Percentiles rank a stretch among this genome's conserved stretches.
Evolutionary conservation across 2,329 filamentous ascomycete genomes (phyloP).

Genomic region (Beauveria australis): DNA sequence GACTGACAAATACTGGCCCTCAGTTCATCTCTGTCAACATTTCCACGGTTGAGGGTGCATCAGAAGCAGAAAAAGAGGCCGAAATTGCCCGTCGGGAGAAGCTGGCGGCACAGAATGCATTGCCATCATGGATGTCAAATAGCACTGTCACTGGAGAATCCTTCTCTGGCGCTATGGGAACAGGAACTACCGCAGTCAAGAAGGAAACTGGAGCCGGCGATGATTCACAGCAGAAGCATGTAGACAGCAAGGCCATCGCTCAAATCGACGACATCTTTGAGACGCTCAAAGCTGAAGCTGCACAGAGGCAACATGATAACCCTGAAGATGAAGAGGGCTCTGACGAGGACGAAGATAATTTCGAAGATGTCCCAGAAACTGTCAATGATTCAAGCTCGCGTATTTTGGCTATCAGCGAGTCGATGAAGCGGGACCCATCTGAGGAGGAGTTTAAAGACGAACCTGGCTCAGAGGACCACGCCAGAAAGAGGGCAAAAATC

Average conservation of each 20-base stretch:
- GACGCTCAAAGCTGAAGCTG: slow-evolving; percentile 52
- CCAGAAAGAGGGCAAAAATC: slow-evolving; percentile 54
- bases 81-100: slow-evolving; percentile 58
- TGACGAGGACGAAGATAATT: slow-evolving; percentile 37
- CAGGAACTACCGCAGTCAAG: slow-evolving; percentile 20
- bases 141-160: slow-evolving; percentile 59
- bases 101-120: slow-evolving; percentile 57
- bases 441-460: slow-evolving; percentile 18
- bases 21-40: slow-evolving; percentile 64
- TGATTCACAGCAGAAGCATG: slow-evolving; percentile 26
- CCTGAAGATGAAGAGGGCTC: slow-evolving; percentile 27
- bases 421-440: slow-evolving; percentile 27
- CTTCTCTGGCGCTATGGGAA: slow-evolving; percentile 32
- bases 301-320: slow-evolving; percentile 28
- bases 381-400: slow-evolving; percentile 22
- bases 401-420: slow-evolving; percentile 22
- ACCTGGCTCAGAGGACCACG: slow-evolving; percentile 32
- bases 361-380: slow-evolving; percentile 42
- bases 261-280: slow-evolving; percentile 62
- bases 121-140: slow-evolving; percentile 64
- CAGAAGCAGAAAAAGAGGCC: slow-evolving; percentile 57
- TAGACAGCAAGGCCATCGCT: slow-evolving; percentile 44
- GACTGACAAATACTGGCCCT: slow-evolving; percentile 56
- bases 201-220: slow-evolving; percentile 41
- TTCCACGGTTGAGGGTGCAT: slow-evolving; percentile 55